Percentiles rank a stretch among this genome's conserved stretches.
phyloP scores from a whole-genome alignment of 169 alveolate species.

The Eimeria sp. region DNA sequence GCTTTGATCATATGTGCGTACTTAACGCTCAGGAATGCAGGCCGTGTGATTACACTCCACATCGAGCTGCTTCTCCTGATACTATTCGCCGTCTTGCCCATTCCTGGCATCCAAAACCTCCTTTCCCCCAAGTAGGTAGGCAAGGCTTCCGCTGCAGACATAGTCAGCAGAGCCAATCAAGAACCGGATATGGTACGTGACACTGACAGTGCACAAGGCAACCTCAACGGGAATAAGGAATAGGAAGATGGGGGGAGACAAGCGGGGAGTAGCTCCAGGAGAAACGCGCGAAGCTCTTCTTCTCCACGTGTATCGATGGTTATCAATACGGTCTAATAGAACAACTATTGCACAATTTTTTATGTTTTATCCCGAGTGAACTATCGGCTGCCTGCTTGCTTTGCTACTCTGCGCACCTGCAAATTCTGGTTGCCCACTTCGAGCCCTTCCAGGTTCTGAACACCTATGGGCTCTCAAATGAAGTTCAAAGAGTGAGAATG shows the following conservation, averaged over 20 bases:
- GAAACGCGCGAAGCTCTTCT: no score
- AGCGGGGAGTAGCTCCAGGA: no score
- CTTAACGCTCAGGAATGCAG: constrained; percentile 39
- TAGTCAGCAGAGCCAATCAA: neutral
- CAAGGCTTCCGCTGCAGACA: neutral
- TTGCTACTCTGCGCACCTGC: neutral
- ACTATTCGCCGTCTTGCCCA: constrained; percentile 45
- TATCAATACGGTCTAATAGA: no score
- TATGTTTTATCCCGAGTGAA: no score
- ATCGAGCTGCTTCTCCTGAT: constrained; percentile 58
- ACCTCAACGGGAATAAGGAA: no score
- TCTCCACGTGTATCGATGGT: no score
- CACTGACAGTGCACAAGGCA: no score
- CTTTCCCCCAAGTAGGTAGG: constrained; percentile 71
- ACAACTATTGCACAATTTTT: no score
- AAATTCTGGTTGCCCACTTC: constrained; percentile 21
- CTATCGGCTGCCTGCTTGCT: neutral
- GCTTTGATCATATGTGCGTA: constrained; percentile 12
- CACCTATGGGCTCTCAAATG: constrained; percentile 78
- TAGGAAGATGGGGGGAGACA: no score
- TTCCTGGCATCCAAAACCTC: constrained; percentile 72
- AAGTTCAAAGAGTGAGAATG: constrained; percentile 23
- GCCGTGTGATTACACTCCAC: constrained; percentile 27
- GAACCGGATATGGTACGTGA: neutral
- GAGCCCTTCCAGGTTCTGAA: constrained; percentile 61